Evolutionary conservation across 768 basidiomycete genomes (phyloP).

Genomic region (Hortiboletus flavorubellus): DNA sequence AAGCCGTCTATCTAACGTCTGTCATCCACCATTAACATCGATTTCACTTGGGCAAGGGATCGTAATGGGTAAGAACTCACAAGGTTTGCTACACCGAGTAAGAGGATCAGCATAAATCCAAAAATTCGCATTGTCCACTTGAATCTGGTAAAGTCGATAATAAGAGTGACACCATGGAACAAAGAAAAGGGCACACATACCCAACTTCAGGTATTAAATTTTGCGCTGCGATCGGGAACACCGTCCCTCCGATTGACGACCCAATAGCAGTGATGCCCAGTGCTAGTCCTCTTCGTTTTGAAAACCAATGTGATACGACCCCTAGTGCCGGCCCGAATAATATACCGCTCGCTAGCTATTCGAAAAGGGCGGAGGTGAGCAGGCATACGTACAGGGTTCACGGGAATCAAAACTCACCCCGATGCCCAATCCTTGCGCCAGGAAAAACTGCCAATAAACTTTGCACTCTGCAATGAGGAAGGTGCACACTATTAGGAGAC

Average conservation of each 20-base stretch:
- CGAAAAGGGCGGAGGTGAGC: not conserved
- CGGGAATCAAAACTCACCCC: constrained; percentile 44
- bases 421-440: constrained; percentile 67
- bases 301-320: constrained; percentile 73
- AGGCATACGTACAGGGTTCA: not conserved
- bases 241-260: constrained; percentile 63
- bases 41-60: too few species aligned
- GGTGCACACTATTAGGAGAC: constrained; percentile 49
- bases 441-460: constrained; percentile 72
- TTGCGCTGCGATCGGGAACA: constrained; percentile 60
- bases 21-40: not conserved
- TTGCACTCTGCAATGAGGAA: constrained; percentile 72
- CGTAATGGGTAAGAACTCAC: constrained; percentile 26
- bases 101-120: constrained; percentile 55
- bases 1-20: constrained; percentile 44
- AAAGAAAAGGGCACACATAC: constrained; percentile 33
- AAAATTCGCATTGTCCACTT: constrained; percentile 73
- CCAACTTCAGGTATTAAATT: constrained; percentile 54
- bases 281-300: constrained; percentile 50
- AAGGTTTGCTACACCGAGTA: constrained; percentile 54
- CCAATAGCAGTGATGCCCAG: constrained; percentile 64
- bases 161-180: not conserved
- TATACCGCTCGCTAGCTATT: constrained; percentile 44
- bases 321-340: constrained; percentile 61
- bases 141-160: constrained; percentile 45